Conservation (phyloP, 129 eudicot species). For the Lactuca saligna region DNA sequence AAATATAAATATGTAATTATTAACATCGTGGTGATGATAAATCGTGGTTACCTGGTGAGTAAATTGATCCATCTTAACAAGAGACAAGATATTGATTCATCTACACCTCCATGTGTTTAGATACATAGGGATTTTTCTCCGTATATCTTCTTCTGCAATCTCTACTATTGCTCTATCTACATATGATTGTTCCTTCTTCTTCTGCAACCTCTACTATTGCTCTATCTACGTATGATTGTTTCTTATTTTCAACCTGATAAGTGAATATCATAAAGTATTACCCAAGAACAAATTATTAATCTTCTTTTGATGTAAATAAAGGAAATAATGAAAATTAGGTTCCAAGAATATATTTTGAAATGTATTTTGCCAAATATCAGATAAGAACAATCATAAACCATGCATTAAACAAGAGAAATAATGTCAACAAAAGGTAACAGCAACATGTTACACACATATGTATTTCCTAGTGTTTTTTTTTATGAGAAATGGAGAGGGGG, state of each 20-base stretch:
- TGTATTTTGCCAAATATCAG: conserved; percentile 23
- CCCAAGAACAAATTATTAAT: conserved; percentile 2
- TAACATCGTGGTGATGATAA: too few species aligned
- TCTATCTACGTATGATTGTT: conserved; percentile 29
- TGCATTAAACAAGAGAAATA: not conserved
- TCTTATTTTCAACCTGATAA: conserved; percentile 53
- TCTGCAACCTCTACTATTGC: conserved; percentile 45
- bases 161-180: too few species aligned
- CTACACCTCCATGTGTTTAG: too few species aligned
- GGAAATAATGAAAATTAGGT: conserved; percentile 8
- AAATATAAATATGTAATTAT: too few species aligned
- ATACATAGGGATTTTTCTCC: too few species aligned
- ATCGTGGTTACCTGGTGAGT: too few species aligned
- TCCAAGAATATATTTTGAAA: conserved; percentile 29
- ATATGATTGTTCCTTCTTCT: conserved; percentile 18
- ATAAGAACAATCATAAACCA: conserved; percentile 8
- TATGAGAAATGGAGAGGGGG: too few species aligned
- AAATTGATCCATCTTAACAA: too few species aligned
- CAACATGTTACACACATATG: too few species aligned
- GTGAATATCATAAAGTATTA: conserved; percentile 3
- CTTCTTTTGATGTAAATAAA: conserved; percentile 12
- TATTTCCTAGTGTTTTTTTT: too few species aligned
- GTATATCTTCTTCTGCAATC: too few species aligned
- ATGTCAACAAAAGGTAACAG: conserved; percentile 12
- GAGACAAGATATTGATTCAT: too few species aligned